Percentiles rank a stretch among this genome's conserved stretches.
These are phyloP conservation scores for Clavispora asparagi DNA, from an alignment of 805 yeast species.

Conservation along the genomic window DNA sequence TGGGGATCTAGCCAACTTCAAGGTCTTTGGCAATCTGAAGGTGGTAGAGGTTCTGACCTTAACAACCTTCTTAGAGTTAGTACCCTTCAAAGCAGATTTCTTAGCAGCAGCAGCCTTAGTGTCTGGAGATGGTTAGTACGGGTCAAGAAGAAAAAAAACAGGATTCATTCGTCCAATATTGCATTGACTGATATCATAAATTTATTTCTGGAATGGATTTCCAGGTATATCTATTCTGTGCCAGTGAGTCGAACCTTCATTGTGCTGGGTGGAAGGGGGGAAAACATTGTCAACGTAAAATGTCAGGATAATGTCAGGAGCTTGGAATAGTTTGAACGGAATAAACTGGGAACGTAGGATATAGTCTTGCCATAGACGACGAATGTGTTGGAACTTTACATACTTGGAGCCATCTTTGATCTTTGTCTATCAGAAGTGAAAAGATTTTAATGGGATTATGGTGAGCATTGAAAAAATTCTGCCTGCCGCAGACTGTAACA, in stretches of 20 bases:
- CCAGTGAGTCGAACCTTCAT: too few species aligned
- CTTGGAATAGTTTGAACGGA: background rate
- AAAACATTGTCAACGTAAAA: background rate
- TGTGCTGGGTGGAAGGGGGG: background rate
- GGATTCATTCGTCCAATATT: background rate
- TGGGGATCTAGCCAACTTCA: constrained; percentile 90
- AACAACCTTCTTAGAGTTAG: constrained; percentile 81
- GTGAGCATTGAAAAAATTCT: constrained; percentile 11
- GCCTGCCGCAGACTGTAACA: constrained; percentile 4
- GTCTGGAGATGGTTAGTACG: constrained; percentile 25
- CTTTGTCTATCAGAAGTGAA: constrained; percentile 13
- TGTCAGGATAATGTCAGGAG: background rate
- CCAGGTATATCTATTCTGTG: too few species aligned
- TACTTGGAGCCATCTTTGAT: constrained; percentile 19
- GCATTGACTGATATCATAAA: background rate
- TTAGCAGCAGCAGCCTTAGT: constrained; percentile 95
- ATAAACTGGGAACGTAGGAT: background rate
- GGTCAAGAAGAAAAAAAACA: background rate
- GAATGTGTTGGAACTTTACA: constrained; percentile 6
- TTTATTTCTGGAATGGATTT: too few species aligned
- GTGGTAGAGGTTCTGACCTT: constrained; percentile 94
- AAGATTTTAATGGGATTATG: constrained; percentile 3
- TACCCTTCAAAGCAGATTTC: constrained; percentile 98
- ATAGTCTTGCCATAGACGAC: background rate
- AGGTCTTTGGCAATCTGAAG: constrained; percentile 97